Base-by-base conservation (phyloP, 306 rosid species). In the Canavalia gladiata region DNA sequence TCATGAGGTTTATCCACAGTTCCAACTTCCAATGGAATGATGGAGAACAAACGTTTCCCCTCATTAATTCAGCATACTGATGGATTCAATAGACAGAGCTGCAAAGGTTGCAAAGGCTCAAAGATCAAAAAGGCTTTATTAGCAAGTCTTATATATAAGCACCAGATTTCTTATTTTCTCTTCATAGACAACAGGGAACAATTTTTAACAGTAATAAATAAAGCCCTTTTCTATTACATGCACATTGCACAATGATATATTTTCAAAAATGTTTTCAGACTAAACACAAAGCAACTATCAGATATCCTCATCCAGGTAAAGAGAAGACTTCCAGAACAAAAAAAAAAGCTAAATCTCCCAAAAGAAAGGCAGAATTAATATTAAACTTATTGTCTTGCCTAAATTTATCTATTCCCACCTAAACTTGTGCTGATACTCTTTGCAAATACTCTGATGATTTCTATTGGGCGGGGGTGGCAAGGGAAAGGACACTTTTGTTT, bases 11-110 rank as follows among this genome's bases (percentile, higher is more conserved):
- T 30, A 50, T 63, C 18, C 65, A 51, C 3, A 51, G 63, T 62
- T 72, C 84, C 60, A 72, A 62, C 55, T 72, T 72, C 84, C 50
- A 63, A 69, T 51, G 58, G 30, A 63, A 41, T 30, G 60, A 31
- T 58, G 11, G 45, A 51, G 56, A 69, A 56, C 69, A 10, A 74
- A n/a, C 30, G 31, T 81, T 57, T 67, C 11, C 62, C 55, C 5
- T 67, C 35, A 52, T 12, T 70, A 81, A 41, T 62, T 52, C 28
- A 74, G 54, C 49, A 55, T 25, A 68, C 7, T 75, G n/a, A 57
- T 18, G 43, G 49, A 52, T 45, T 31, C 5, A 39, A 9, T 43
- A 50, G 47, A 68, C 62, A 51, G 31, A 5, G 56, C 7, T 56
- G 76, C n/a, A 45, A 75, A 46, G 37, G 60, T 35, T 34, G 43